Evolutionary conservation across 148 eudicot species (phyloP).

Genomic region (Camellia lanceoleosa): DNA sequence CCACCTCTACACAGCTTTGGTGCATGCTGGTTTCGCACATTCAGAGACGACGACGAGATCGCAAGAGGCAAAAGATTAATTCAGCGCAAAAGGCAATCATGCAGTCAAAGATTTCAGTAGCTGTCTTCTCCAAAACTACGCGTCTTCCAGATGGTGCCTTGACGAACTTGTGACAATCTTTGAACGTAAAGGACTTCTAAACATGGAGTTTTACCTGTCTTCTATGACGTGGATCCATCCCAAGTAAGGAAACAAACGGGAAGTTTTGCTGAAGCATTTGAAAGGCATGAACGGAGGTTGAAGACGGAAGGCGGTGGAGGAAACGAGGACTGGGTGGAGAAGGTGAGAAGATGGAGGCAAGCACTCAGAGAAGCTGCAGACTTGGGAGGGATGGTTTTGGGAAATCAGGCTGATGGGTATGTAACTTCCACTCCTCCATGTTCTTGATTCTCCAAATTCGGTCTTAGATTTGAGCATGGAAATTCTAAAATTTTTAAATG

Average conservation of each 20-base stretch:
- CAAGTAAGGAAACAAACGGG: not conserved
- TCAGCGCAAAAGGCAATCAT: not conserved
- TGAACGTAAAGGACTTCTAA: not conserved
- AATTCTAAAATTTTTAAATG: too few relatives aligned
- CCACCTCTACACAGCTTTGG: too few relatives aligned
- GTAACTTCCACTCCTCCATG: too few relatives aligned
- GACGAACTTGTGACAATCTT: not conserved
- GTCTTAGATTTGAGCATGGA: too few relatives aligned
- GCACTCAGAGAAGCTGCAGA: not conserved
- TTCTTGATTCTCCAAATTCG: too few relatives aligned
- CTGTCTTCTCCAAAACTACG: not conserved
- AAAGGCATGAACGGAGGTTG: not conserved
- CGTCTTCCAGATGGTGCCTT: too few relatives aligned
- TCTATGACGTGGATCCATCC: slow-evolving; percentile 9
- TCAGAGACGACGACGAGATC: too few relatives aligned
- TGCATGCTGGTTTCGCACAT: not conserved
- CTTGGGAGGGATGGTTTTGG: not conserved
- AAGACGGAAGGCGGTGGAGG: not conserved
- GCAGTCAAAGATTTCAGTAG: not conserved
- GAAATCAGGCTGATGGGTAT: not conserved
- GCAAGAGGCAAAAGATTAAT: too few relatives aligned
- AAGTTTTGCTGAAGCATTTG: slow-evolving; percentile 3
- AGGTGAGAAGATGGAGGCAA: not conserved
- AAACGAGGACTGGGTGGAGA: not conserved
- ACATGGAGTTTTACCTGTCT: not conserved